phyloP scores from a whole-genome alignment of 1,284 basidiomycete species.

The Ustilago hordei region DNA sequence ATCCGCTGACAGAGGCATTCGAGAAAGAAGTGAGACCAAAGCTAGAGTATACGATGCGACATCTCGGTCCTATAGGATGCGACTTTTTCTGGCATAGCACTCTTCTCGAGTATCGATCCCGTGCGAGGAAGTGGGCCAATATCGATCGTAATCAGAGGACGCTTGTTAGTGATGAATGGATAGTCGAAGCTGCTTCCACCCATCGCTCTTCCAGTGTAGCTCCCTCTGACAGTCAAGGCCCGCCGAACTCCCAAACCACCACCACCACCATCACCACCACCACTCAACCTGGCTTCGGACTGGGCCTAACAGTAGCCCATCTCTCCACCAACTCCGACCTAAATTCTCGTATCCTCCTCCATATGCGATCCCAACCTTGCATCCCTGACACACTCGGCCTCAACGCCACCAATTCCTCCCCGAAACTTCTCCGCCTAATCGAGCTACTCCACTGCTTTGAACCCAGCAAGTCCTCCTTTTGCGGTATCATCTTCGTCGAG shows the following conservation, averaged over 20 bases:
- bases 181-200: conserved; percentile 20
- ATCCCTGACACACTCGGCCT: conserved; percentile 26
- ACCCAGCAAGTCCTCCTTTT: conserved; percentile 23
- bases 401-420: conserved; percentile 24
- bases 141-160: conserved; percentile 15
- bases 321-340: conserved; percentile 31
- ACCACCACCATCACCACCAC: background rate
- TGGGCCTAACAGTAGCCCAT: conserved; percentile 16
- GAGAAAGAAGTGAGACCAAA: conserved; percentile 37
- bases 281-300: conserved; percentile 5
- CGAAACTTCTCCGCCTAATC: conserved; percentile 49
- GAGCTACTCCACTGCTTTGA: conserved; percentile 49
- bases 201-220: conserved; percentile 6
- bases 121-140: conserved; percentile 26
- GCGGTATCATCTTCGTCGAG: conserved; percentile 60
- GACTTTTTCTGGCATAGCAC: conserved; percentile 56
- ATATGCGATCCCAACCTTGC: conserved; percentile 24
- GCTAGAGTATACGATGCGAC: conserved; percentile 39
- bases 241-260: background rate
- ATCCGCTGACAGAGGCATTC: conserved; percentile 22
- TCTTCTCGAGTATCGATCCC: conserved; percentile 30
- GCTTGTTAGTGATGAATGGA: conserved; percentile 39
- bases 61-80: conserved; percentile 48
- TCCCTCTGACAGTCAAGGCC: conserved; percentile 5
- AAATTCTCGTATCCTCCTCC: conserved; percentile 29